Evolutionary conservation across 805 yeast genomes (phyloP), one percentile per base, ranked within the genome.

Genomic region (Phaffomyces thermotolerans): DNA sequence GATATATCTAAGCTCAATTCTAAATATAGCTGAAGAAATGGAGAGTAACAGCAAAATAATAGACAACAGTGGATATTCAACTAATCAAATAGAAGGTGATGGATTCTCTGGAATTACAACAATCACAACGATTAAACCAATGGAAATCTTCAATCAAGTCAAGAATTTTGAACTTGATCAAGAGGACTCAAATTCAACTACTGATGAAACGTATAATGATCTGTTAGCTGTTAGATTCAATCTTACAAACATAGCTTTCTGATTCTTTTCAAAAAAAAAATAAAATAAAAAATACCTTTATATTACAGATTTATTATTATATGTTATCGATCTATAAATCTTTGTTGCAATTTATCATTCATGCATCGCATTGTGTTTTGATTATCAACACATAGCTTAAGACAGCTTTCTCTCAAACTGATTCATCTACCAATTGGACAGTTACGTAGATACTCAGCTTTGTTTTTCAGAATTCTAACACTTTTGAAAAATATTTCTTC

Each of bases 401-500:
- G n/a, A n/a, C 10, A 4, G 13, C 29, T 27, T 27, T 13, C 13
- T 27, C 13, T 10, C 25, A n/a, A 8, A n/a, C 15, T 15, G 29
- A 32, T 20, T 33, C 34, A 41, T 41, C 76, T 79, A 36, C 80
- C 76, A 47, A 85, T 83, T 40, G 93, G 91, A 64, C 93, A 85
- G 58, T 71, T 78, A 61, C 84, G 79, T 64, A 85, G 70, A 60
- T 81, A 83, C 51, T 81, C 86, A 31, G 86, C 90, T 69, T 93
- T 93, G 60, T 83, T 82, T 65, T 80, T 85, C 62, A 93, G 73
- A 43, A 89, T 81, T 62, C 91, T 76, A 40, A 93, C 84, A 48
- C 91, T 79, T 64, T 91, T 93, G 68, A 88, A 79, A 67, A 93
- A 93, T 43, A 93, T 88, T 68, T 91, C 98, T 57, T 87, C 96